phyloP scores from a whole-genome alignment of 2,329 filamentous ascomycete species.

The Amesomyces nigricolor region DNA sequence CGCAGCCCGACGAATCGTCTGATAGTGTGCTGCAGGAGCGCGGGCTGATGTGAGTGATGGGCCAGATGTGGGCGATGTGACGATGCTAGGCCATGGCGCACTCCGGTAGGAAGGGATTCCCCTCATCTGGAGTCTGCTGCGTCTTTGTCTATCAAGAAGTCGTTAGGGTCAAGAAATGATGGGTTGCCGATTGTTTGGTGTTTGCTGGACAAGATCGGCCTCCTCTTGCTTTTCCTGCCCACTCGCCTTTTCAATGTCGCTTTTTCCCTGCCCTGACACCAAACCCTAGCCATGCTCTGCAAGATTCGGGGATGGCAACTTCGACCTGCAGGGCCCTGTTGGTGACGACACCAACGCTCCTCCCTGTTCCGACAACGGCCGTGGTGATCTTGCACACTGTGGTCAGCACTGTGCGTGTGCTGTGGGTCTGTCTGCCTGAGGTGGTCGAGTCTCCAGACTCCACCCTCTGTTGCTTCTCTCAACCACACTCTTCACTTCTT shows the following conservation, averaged over 20 bases:
- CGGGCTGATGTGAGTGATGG: not conserved
- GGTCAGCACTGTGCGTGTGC: no score
- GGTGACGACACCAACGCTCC: not conserved
- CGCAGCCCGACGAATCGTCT: slow-evolving; percentile 9
- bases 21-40: slow-evolving; percentile 3
- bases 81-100: not conserved
- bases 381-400: not conserved
- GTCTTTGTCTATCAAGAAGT: no score
- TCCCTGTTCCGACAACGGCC: not conserved
- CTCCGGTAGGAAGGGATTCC: not conserved
- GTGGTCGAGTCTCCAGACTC: no score
- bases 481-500: no score
- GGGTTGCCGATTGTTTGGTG: no score
- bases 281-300: not conserved
- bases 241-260: not conserved
- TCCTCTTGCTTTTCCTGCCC: not conserved
- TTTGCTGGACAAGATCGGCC: not conserved
- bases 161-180: no score
- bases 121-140: not conserved
- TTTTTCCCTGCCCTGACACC: not conserved
- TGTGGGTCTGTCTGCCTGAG: no score
- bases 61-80: not conserved
- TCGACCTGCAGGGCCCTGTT: slow-evolving; percentile 22
- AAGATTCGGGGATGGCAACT: slow-evolving; percentile 23
- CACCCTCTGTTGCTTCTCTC: no score